Evolutionary conservation across 2,329 filamentous ascomycete species (phyloP).

Genomic region (Raffaelea deltoideospora): DNA sequence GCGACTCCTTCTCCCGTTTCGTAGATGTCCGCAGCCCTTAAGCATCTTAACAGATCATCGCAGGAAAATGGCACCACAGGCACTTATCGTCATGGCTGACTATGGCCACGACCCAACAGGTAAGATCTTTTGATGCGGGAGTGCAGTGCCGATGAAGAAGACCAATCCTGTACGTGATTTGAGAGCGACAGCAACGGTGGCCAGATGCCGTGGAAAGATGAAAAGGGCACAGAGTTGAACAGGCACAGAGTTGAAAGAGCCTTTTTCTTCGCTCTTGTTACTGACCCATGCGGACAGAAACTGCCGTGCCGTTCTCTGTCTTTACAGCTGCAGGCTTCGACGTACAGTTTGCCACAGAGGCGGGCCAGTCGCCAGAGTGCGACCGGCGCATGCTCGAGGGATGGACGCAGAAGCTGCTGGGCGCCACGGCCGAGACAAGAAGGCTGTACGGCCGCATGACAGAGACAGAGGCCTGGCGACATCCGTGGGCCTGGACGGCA

Average conservation of each 20-base stretch:
- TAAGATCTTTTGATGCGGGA: constrained; percentile 12
- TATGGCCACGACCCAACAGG: constrained; percentile 41
- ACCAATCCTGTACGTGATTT: too few relatives aligned
- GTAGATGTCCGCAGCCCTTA: too few relatives aligned
- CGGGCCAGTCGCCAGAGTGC: constrained; percentile 28
- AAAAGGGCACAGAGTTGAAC: too few relatives aligned
- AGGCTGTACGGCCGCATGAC: constrained; percentile 28
- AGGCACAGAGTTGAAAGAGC: too few relatives aligned
- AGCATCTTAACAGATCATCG: too few relatives aligned
- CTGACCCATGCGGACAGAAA: too few relatives aligned
- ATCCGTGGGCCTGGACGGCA: constrained; percentile 28
- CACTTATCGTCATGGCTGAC: constrained; percentile 35
- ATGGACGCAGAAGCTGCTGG: constrained; percentile 60
- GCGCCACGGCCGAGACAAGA: constrained; percentile 26
- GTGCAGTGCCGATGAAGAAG: too few relatives aligned
- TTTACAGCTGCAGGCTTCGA: constrained; percentile 33
- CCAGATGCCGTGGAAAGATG: too few relatives aligned
- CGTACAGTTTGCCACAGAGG: constrained; percentile 34
- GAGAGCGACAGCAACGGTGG: too few relatives aligned
- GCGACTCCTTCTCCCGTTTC: too few relatives aligned
- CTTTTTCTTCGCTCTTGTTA: too few relatives aligned
- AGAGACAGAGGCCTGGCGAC: constrained; percentile 22
- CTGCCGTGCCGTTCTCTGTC: constrained; percentile 29
- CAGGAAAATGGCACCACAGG: constrained; percentile 11
- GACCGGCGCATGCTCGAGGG: constrained; percentile 46